Base-by-base conservation (phyloP, 2,329 filamentous ascomycete species). In the Fusarium udum region DNA sequence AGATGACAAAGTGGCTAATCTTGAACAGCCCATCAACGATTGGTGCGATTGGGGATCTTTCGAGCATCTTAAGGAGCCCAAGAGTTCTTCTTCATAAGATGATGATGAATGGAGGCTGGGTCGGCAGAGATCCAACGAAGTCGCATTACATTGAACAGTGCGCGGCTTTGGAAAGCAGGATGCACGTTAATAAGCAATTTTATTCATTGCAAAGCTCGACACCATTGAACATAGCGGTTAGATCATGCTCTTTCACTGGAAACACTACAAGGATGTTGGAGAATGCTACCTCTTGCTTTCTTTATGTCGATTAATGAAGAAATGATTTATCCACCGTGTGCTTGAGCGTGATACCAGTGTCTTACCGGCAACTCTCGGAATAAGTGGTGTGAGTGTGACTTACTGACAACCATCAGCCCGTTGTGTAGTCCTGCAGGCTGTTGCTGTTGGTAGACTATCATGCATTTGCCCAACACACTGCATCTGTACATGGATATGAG, bases 41-140 rank as follows among this genome's bases (percentile, higher is more conserved):
- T 93, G 91, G 91, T 93, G 91, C 77, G 87, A 91, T 42, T 83
- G 85, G 55, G 85, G 85, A 68, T 83, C 75, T 13, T 79, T 83
- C 49, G 68, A 80, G 65, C 60, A 77, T 52, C 63, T 60, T 24
- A 56, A 53, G 45, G 14, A 55, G 36, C 36, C 48, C n/a, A 43
- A 31, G 28, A 28, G 16, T 40, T 64, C 51, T 40, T 46, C 51
- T 34, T 46, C n/a, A 49, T 39, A 31, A 39, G 34, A 46, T 40
- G 26, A 16, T 26, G 12, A 40, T 28, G 24, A 28, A 20, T 37
- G 24, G 26, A 53, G 26, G 14, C 28, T 45, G 37, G 37, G 22
- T 24, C n/a, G 26, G 28, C 45, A 32, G 37, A 37, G 36, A 32
- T 42, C 48, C 37, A 63, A 36, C 46, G 34, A 32, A 46, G n/a